These are phyloP conservation scores for Penicillium sumatraense DNA, from an alignment of 2,329 filamentous ascomycete genomes.

Conservation along the genomic window DNA sequence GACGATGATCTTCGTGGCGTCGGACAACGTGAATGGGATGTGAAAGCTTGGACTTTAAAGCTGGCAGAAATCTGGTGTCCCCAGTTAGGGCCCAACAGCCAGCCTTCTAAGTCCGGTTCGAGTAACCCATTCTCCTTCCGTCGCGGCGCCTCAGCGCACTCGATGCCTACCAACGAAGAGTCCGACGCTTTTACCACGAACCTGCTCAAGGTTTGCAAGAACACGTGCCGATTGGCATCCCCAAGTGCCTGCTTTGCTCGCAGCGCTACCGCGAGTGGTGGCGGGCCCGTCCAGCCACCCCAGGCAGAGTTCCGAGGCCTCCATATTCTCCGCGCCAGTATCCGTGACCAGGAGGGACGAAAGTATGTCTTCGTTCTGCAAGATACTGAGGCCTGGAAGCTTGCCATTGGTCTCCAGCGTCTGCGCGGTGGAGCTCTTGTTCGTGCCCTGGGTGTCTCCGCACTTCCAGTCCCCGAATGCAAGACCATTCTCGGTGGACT, in stretches of 20 bases:
- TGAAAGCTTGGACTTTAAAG: slow-evolving; percentile 98
- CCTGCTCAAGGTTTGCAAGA: slow-evolving; percentile 68
- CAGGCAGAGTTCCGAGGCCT: slow-evolving; percentile 50
- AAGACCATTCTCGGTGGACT: slow-evolving; percentile 45
- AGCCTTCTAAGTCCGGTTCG: slow-evolving; percentile 30
- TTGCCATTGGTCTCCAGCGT: slow-evolving; percentile 61
- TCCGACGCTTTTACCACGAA: slow-evolving; percentile 68
- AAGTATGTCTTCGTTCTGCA: slow-evolving; percentile 65
- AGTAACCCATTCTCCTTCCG: slow-evolving; percentile 40
- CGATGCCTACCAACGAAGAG: slow-evolving; percentile 64
- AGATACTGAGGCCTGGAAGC: slow-evolving; percentile 66
- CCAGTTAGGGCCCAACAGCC: slow-evolving; percentile 56
- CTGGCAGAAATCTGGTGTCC: slow-evolving; percentile 84
- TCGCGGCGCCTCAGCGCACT: slow-evolving; percentile 53
- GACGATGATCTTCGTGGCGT: slow-evolving; percentile 92
- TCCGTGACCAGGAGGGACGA: slow-evolving; percentile 64
- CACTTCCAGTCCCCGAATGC: slow-evolving; percentile 53
- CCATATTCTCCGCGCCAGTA: slow-evolving; percentile 62
- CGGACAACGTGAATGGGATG: slow-evolving; percentile 96
- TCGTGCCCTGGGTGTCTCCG: slow-evolving; percentile 57
- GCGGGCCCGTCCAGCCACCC: slow-evolving; percentile 32
- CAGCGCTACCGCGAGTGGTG: slow-evolving; percentile 27
- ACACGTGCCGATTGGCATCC: slow-evolving; percentile 60
- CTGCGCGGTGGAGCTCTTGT: slow-evolving; percentile 62
- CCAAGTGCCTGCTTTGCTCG: slow-evolving; percentile 44